These are phyloP conservation scores for Vitis hybrid DNA, from an alignment of 177 flowering plant species.

Conservation along the genomic window DNA sequence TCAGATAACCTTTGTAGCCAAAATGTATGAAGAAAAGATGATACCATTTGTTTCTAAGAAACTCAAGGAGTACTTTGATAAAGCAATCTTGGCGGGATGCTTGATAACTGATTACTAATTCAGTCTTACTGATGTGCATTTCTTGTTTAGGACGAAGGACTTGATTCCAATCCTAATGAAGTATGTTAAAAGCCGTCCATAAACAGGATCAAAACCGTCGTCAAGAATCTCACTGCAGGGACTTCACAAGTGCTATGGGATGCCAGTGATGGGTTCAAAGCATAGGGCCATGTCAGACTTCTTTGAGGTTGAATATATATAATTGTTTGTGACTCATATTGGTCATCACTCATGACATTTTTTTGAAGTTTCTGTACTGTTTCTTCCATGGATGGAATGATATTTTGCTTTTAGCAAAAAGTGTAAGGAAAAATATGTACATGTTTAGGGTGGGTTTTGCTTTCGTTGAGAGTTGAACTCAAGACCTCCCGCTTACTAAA, in stretches of 20 bases:
- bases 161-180: not conserved
- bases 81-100: not conserved
- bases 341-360: no score
- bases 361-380: no score
- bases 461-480: no score
- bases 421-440: no score
- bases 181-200: not conserved
- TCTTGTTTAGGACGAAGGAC: not conserved
- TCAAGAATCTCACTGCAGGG: constrained; percentile 2
- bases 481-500: constrained; percentile 94
- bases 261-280: not conserved
- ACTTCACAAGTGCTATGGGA: not conserved
- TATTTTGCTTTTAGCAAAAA: no score
- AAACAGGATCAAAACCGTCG: not conserved
- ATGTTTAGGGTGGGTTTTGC: no score
- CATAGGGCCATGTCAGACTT: not conserved
- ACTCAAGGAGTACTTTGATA: not conserved
- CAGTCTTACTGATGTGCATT: not conserved
- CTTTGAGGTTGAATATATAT: not conserved
- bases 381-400: no score
- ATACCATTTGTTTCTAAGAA: not conserved
- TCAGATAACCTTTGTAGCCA: not conserved
- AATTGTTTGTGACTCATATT: no score
- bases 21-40: not conserved
- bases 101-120: not conserved